Conservation (phyloP, 768 basidiomycete species). For the Gymnopilus junonius region DNA sequence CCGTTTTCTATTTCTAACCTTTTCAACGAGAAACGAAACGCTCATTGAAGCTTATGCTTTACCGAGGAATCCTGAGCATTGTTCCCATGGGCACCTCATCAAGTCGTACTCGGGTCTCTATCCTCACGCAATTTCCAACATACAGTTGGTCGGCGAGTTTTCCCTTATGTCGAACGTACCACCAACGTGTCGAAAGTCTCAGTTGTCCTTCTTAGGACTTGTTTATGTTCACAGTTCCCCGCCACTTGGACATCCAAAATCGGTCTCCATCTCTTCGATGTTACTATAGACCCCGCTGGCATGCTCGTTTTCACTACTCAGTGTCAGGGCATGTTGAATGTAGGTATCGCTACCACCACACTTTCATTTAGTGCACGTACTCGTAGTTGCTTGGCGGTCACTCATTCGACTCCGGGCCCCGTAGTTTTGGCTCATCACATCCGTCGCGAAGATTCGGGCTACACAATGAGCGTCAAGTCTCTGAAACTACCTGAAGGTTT, state of each 20-base stretch:
- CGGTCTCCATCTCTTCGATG: constrained; percentile 25
- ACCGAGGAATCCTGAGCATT: constrained; percentile 9
- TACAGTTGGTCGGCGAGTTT: constrained; percentile 18
- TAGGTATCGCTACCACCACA: constrained; percentile 22
- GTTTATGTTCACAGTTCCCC: constrained; percentile 21
- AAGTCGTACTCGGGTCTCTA: constrained; percentile 24
- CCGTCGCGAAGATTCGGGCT: constrained; percentile 12
- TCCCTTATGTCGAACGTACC: background rate
- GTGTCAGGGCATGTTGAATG: constrained; percentile 15
- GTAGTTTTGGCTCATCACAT: constrained; percentile 25
- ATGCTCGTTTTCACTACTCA: constrained; percentile 15
- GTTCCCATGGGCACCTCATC: constrained; percentile 6
- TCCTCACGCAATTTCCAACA: constrained; percentile 24
- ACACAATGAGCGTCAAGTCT: constrained; percentile 19
- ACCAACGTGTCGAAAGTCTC: constrained; percentile 1
- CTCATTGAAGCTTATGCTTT: constrained; percentile 25
- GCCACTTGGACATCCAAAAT: constrained; percentile 26
- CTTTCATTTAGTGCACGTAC: constrained; percentile 18
- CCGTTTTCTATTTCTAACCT: constrained; percentile 19
- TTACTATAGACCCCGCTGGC: constrained; percentile 9
- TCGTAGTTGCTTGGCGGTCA: constrained; percentile 25
- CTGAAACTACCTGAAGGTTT: constrained; percentile 23
- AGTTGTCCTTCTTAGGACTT: constrained; percentile 23
- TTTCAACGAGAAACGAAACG: constrained; percentile 23
- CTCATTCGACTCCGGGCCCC: constrained; percentile 24